Evolutionary conservation across 2,329 filamentous ascomycete species (phyloP), one percentile per base, ranked within the genome.

Genomic region (Beauveria varroae): DNA sequence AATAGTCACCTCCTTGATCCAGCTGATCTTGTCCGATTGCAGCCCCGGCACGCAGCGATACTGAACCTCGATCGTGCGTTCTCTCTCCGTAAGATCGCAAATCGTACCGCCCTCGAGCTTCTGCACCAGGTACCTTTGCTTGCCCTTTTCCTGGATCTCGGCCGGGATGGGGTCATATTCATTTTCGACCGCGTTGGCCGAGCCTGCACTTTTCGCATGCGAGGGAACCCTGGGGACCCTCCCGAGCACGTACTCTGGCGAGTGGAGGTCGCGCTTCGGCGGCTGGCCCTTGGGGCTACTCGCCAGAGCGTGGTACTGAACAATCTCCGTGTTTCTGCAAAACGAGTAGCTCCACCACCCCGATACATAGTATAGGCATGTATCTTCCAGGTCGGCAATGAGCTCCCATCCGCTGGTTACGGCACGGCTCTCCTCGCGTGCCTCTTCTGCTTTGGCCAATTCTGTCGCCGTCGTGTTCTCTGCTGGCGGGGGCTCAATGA

Each of bases 261-360:
- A 90, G 10, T 82, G 81, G 0, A 87, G 86, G 68, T 97, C 93
- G 68, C 90, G 87, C 51, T 87, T 81, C 0, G 93, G 93, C 26
- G 90, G 88, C 12, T 89, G 84, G 3, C 87, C 86, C 63, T 86
- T 86, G 50, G 85, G 81, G 20, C 75, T 75, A 2, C 86, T 85
- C 1, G 91, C 84, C 63, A 93, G 77, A 50, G 91, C 91, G 72
- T 97, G 93, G 74, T 96, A 97, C 74, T 97, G 93, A 69, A 90
- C 89, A 64, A 97, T 87, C 65, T 93, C 86, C 64, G 87, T 83
- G 70, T 90, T 90, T 76, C 96, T 95, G 79, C 93, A 97, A 74
- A 96, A 96, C 67, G 88, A 89, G 75, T 97, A 97, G 70, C 89
- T 95, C 93, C 93, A 97, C 93, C 93, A 97, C 0, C 93, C 93